A percentile compares a stretch with the other conserved stretches of the same genome.
Evolutionary conservation across 805 yeast species (phyloP).

Genomic region (Schizosaccharomyces japonicus): DNA sequence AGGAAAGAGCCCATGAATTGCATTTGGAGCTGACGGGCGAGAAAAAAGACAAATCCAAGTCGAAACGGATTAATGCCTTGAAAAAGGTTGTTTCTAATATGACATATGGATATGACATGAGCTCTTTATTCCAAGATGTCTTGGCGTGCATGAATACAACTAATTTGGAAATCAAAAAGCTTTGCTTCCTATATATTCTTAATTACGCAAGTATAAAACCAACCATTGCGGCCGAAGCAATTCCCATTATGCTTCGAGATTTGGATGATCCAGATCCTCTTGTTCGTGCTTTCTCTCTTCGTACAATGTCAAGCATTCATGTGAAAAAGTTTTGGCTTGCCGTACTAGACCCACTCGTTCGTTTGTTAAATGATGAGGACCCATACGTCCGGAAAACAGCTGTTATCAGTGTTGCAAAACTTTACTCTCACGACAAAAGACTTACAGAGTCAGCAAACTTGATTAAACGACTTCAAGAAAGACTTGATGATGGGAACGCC

Average conservation of each 20-base stretch:
- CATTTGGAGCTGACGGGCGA: slow-evolving; percentile 12
- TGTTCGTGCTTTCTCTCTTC: slow-evolving; percentile 35
- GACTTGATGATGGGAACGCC: slow-evolving; percentile 33
- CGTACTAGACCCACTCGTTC: slow-evolving; percentile 20
- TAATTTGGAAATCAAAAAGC: slow-evolving; percentile 46
- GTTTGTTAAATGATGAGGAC: slow-evolving; percentile 25
- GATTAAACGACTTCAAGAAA: slow-evolving; percentile 26
- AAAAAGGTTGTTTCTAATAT: slow-evolving; percentile 62
- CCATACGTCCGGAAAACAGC: slow-evolving; percentile 46
- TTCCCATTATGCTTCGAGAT: slow-evolving; percentile 33
- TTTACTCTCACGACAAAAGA: slow-evolving; percentile 32
- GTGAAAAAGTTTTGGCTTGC: slow-evolving; percentile 27
- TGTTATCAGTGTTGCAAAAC: slow-evolving; percentile 40
- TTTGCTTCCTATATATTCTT: slow-evolving; percentile 40
- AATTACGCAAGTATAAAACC: slow-evolving; percentile 39
- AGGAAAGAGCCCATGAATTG: too few species aligned
- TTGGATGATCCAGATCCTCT: slow-evolving; percentile 25
- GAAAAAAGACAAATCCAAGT: slow-evolving; percentile 17
- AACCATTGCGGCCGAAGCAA: slow-evolving; percentile 28
- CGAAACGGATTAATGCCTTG: slow-evolving; percentile 25
- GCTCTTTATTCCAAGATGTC: slow-evolving; percentile 40
- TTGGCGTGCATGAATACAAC: slow-evolving; percentile 24
- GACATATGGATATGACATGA: slow-evolving; percentile 66
- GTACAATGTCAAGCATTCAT: slow-evolving; percentile 38
- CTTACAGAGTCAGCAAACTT: slow-evolving; percentile 23